These are phyloP conservation scores for Amphichorda felina DNA, from an alignment of 2,329 filamentous ascomycete genomes.

Conservation along the genomic window DNA sequence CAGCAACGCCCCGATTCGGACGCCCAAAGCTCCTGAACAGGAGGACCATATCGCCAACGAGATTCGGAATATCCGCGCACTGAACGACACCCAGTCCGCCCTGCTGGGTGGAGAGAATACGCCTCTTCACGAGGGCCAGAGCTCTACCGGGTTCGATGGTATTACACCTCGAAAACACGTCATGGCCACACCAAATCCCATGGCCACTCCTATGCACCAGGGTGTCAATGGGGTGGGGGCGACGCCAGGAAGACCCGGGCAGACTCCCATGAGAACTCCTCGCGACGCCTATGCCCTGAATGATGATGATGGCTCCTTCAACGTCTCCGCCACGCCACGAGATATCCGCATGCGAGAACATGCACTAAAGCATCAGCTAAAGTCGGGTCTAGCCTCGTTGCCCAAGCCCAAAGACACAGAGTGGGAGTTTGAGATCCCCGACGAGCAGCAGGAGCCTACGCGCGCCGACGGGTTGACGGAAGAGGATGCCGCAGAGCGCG, in stretches of 20 bases:
- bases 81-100: slow-evolving; percentile 90
- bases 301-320: slow-evolving; percentile 51
- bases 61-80: slow-evolving; percentile 81
- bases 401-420: slow-evolving; percentile 89
- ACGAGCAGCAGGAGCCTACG: slow-evolving; percentile 56
- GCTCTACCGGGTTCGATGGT: slow-evolving; percentile 80
- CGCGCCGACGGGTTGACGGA: slow-evolving; percentile 35
- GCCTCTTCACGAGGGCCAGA: slow-evolving; percentile 67
- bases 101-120: slow-evolving; percentile 91
- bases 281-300: slow-evolving; percentile 83
- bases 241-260: slow-evolving; percentile 58
- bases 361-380: slow-evolving; percentile 56
- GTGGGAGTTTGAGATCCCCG: slow-evolving; percentile 87
- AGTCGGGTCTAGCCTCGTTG: slow-evolving; percentile 63
- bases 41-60: slow-evolving; percentile 96
- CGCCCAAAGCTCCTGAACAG: slow-evolving; percentile 79
- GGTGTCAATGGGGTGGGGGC: slow-evolving; percentile 46
- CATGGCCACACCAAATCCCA: slow-evolving; percentile 85
- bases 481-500: slow-evolving; percentile 57
- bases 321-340: slow-evolving; percentile 58
- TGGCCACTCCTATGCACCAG: slow-evolving; percentile 77
- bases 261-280: slow-evolving; percentile 79
- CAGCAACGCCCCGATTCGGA: slow-evolving; percentile 76
- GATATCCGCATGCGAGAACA: slow-evolving; percentile 64
- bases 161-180: slow-evolving; percentile 69